A percentile compares a stretch with the other conserved stretches of the same genome.
Conservation (phyloP, 257 asterid species). For the Penstemon eatonii region DNA sequence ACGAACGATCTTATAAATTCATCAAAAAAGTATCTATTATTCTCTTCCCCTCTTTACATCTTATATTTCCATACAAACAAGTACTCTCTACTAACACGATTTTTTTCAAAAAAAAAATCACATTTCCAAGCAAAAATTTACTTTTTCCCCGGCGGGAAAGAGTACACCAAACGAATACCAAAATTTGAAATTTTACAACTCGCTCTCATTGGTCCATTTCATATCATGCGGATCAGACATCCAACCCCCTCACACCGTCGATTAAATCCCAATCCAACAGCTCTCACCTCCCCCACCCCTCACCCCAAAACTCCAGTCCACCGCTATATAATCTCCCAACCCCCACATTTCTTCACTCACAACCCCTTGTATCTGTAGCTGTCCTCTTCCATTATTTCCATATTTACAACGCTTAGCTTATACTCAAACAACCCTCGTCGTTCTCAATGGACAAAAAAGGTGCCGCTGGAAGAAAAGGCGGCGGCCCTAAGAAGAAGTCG, state of each 20-base stretch:
- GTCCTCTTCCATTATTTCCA: too few relatives aligned
- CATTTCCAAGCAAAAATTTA: not conserved
- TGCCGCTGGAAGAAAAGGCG: slow-evolving; percentile 47
- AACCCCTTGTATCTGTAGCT: not conserved
- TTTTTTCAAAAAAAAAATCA: not conserved
- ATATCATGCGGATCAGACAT: slow-evolving; percentile 23
- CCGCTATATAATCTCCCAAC: slow-evolving; percentile 29
- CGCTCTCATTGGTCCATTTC: slow-evolving; percentile 30
- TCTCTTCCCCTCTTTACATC: too few relatives aligned
- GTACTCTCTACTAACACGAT: too few relatives aligned
- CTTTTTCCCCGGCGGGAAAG: slow-evolving; percentile 28
- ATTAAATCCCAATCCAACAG: slow-evolving; percentile 31
- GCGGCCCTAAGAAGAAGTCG: slow-evolving; percentile 51
- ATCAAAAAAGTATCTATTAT: too few relatives aligned
- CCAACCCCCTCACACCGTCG: not conserved
- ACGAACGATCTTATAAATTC: too few relatives aligned
- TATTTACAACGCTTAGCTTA: not conserved
- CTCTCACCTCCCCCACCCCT: not conserved
- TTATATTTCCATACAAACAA: too few relatives aligned
- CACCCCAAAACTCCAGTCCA: slow-evolving; percentile 10
- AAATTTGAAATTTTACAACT: slow-evolving; percentile 22
- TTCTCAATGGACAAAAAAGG: slow-evolving; percentile 47
- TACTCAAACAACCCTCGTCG: not conserved
- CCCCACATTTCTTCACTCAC: slow-evolving; percentile 14
- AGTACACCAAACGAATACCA: slow-evolving; percentile 2